Conservation (phyloP, 139 green algal genomes). For the Chlorella sp. region DNA sequence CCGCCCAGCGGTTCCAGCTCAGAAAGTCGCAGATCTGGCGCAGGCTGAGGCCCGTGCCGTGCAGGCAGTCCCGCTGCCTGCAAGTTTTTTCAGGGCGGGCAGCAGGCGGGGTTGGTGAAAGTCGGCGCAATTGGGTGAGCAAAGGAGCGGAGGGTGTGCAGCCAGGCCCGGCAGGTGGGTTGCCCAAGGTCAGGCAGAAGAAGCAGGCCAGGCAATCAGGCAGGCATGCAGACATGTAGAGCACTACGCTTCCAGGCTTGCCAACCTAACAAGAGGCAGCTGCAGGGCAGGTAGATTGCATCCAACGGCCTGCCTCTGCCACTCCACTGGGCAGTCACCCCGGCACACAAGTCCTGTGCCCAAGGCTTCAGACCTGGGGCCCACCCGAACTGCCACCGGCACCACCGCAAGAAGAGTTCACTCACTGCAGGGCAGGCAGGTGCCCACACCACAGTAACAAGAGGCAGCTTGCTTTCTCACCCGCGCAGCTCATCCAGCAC, state of each 20-base stretch:
- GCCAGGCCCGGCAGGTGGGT: too few species aligned
- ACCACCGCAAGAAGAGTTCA: too few species aligned
- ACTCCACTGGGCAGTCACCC: too few species aligned
- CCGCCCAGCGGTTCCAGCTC: background rate
- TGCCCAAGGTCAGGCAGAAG: too few species aligned
- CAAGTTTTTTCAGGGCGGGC: background rate
- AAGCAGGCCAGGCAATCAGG: too few species aligned
- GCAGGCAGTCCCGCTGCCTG: constrained; percentile 7
- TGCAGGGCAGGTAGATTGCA: background rate
- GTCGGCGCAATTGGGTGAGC: background rate
- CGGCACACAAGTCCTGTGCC: too few species aligned
- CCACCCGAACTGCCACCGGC: too few species aligned
- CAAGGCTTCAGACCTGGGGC: too few species aligned
- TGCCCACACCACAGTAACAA: too few species aligned
- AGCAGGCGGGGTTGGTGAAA: background rate
- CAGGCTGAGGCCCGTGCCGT: background rate
- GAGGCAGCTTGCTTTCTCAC: too few species aligned
- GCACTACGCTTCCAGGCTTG: background rate
- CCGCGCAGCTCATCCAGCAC: constrained; percentile 2
- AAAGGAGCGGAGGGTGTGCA: background rate
- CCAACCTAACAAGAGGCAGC: too few species aligned
- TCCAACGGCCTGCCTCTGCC: too few species aligned
- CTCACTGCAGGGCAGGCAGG: background rate
- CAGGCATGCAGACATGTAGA: background rate
- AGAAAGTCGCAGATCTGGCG: constrained; percentile 23